A percentile compares a stretch with the other conserved stretches of the same genome.
These are phyloP conservation scores for Nevesoporus exiguus DNA, from an alignment of 768 basidiomycete genomes.

Conservation along the genomic window DNA sequence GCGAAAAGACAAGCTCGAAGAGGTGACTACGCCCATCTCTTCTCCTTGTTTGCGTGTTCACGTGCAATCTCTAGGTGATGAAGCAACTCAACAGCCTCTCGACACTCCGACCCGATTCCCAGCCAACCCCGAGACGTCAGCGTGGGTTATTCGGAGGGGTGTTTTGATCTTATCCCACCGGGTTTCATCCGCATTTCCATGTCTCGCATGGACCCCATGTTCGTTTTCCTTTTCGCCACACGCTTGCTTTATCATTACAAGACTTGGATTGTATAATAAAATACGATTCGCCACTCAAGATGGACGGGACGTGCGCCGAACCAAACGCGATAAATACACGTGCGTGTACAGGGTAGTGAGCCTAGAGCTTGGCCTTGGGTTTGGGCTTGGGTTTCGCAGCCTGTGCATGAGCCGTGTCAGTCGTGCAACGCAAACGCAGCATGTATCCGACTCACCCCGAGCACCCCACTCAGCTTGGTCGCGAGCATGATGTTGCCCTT, in stretches of 20 bases:
- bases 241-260: neutral
- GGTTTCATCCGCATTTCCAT: neutral
- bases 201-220: slow-evolving; percentile 3
- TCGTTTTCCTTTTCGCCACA: slow-evolving; percentile 10
- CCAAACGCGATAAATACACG: neutral
- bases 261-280: slow-evolving; percentile 15
- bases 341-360: neutral
- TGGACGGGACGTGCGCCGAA: neutral
- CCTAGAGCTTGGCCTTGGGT: slow-evolving; percentile 27
- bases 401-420: slow-evolving; percentile 16
- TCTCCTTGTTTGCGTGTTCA: slow-evolving; percentile 5
- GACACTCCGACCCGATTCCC: slow-evolving; percentile 79
- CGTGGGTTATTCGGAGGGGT: slow-evolving; percentile 77
- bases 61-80: slow-evolving; percentile 64
- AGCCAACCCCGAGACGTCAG: slow-evolving; percentile 67
- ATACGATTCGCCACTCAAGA: slow-evolving; percentile 17
- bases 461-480: slow-evolving; percentile 81
- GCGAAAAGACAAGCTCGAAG: slow-evolving; percentile 95
- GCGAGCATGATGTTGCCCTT: slow-evolving; percentile 93
- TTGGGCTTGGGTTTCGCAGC: slow-evolving; percentile 40
- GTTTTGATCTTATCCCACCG: slow-evolving; percentile 45
- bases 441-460: slow-evolving; percentile 52
- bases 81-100: slow-evolving; percentile 91
- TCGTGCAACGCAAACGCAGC: no score
- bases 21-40: slow-evolving; percentile 44